phyloP scores from a whole-genome alignment of 2,329 filamentous ascomycete genomes.

The Fusarium anthophilum region DNA sequence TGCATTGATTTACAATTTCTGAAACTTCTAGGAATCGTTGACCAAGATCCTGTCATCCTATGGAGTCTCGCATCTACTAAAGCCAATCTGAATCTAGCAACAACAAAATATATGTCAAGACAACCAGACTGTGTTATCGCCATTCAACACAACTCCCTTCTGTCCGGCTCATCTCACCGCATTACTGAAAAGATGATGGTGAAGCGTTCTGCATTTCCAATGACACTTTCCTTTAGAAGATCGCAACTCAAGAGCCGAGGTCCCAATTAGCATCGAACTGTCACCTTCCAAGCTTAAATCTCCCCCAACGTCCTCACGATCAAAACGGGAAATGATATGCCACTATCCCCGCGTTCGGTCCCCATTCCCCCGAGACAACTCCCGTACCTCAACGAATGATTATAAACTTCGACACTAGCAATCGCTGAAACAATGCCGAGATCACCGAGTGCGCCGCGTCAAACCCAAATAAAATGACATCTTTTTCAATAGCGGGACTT shows the following conservation, averaged over 20 bases:
- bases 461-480: neutral
- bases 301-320: neutral
- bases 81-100: neutral
- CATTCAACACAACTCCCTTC: accelerated
- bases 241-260: neutral
- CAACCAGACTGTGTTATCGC: accelerated
- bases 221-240: neutral
- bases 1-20: accelerated
- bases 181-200: too few relatives aligned
- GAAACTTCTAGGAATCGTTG: accelerated
- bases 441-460: neutral
- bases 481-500: neutral
- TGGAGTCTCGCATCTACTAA: too few relatives aligned
- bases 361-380: neutral
- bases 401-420: neutral
- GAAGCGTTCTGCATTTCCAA: neutral
- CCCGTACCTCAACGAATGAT: neutral
- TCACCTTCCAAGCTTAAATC: neutral
- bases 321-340: conserved; percentile 2
- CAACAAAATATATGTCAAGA: accelerated
- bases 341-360: conserved; percentile 7
- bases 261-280: neutral
- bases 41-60: accelerated
- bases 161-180: neutral
- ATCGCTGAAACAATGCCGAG: neutral